These are phyloP conservation scores for Podospora anserina DNA, from an alignment of 495 filamentous ascomycete genomes.

Conservation along the genomic window DNA sequence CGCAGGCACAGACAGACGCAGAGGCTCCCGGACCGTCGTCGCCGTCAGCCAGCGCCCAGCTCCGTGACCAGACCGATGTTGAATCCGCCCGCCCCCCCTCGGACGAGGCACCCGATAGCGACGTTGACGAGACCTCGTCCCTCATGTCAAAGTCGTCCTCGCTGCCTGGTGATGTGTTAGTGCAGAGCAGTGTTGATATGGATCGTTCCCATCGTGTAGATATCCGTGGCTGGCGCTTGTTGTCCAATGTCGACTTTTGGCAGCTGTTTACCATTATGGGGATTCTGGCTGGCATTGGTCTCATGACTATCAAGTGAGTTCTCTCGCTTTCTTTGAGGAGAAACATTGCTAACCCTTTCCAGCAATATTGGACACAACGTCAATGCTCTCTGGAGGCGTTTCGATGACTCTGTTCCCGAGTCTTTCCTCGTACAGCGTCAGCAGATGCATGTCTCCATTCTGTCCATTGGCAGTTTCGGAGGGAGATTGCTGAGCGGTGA, in stretches of 20 bases:
- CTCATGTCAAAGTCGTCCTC: slow-evolving; percentile 66
- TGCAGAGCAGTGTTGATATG: slow-evolving; percentile 55
- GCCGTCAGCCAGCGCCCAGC: slow-evolving; percentile 20
- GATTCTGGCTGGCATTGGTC: slow-evolving; percentile 81
- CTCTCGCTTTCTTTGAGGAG: not conserved
- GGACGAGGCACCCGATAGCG: slow-evolving; percentile 25
- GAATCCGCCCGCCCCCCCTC: slow-evolving; percentile 34
- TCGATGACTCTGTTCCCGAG: slow-evolving; percentile 67
- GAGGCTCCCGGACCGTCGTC: not conserved
- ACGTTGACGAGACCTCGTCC: slow-evolving; percentile 75
- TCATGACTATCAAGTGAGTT: slow-evolving; percentile 98
- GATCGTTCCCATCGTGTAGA: slow-evolving; percentile 69
- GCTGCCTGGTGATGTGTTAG: slow-evolving; percentile 45
- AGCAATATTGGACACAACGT: slow-evolving; percentile 96
- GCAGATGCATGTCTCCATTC: slow-evolving; percentile 87
- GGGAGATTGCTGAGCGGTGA: slow-evolving; percentile 75
- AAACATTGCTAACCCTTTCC: slow-evolving; percentile 36
- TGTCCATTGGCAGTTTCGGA: slow-evolving; percentile 79
- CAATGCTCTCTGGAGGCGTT: slow-evolving; percentile 73
- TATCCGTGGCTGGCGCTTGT: slow-evolving; percentile 79
- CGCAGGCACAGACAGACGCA: slow-evolving; percentile 6
- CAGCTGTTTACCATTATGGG: slow-evolving; percentile 82
- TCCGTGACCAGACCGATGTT: slow-evolving; percentile 32
- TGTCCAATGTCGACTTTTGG: slow-evolving; percentile 82
- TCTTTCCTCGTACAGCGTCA: slow-evolving; percentile 79